phyloP scores from a whole-genome alignment of 768 basidiomycete genomes.

The Gautieria morchelliformis region DNA sequence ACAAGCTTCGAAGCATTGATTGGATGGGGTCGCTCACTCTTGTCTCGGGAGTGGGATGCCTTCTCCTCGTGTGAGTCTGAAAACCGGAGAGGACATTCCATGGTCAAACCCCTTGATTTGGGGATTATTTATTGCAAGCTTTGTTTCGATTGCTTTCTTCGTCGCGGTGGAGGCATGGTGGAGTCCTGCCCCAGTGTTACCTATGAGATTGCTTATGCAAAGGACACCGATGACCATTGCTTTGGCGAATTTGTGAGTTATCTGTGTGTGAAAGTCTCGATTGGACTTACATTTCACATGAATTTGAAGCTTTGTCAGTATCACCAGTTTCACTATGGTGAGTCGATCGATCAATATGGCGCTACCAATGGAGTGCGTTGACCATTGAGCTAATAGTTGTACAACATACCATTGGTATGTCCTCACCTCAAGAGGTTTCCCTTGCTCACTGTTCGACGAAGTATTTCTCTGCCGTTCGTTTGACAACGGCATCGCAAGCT shows the following conservation, averaged over 20 bases:
- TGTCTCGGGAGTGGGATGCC: constrained; percentile 55
- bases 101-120: constrained; percentile 70
- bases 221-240: constrained; percentile 79
- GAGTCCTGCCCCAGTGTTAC: constrained; percentile 85
- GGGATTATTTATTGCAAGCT: constrained; percentile 52
- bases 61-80: constrained; percentile 68
- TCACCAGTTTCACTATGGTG: constrained; percentile 75
- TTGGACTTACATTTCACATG: too few species aligned
- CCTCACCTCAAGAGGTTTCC: neutral
- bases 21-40: constrained; percentile 76
- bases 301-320: constrained; percentile 40
- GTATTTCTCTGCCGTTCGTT: constrained; percentile 79
- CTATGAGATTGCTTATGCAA: constrained; percentile 64
- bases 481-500: constrained; percentile 56
- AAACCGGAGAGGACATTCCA: constrained; percentile 66
- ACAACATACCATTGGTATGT: constrained; percentile 74
- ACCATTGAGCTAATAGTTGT: constrained; percentile 39
- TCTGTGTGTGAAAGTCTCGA: neutral
- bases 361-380: constrained; percentile 10
- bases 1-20: constrained; percentile 75
- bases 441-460: constrained; percentile 19
- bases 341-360: constrained; percentile 21
- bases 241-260: constrained; percentile 51
- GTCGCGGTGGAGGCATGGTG: constrained; percentile 69
- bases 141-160: constrained; percentile 48